Base-by-base conservation (phyloP, 768 basidiomycete species). In the Lentinula sp. region DNA sequence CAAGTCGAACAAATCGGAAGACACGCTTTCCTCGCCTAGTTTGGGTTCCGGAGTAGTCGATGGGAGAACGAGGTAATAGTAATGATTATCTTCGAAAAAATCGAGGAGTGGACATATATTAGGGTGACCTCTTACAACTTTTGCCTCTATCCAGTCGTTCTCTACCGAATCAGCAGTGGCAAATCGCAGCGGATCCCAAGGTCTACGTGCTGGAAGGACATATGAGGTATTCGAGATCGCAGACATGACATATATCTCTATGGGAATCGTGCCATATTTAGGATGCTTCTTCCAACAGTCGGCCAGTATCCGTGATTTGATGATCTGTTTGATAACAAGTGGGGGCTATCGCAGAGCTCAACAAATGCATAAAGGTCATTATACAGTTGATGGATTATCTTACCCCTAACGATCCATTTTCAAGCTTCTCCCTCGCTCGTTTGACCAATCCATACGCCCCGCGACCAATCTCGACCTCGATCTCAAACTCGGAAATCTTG, bases 231-330 rank as follows among this genome's bases (percentile, higher is more conserved):
- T 84, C 52, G 92, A 94, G 72, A 93, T 88, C 51, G 90, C 85
- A 61, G 91, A 91, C 92, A 94, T 91, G 69, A 94, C 91, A 70
- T 90, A 91, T 28, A 96, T 96, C 76, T 99, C 97, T 77, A 98
- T 96, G 15, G 97, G 96, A 68, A 98, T 97, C 7, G 97, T 97
- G 60, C 96, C 96, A 71, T 91, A 84, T 63, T 88, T 85, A 46
- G 91, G 90, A 71, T 99, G 96, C 69, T 91, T 92, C 78, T 98
- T 98, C 97, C 97, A 99, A 73, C 96, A 98, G 76, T 99, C 96
- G 35, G 96, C 96, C 57, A 99, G 83, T 62, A 99, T 99, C 56
- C 97, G 91, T 51, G 93, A 95, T 74, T 98, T 98, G 79, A 98
- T 95, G 69, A 98, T 88, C 74, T 97, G 95, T 70, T 99, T 99